These are phyloP conservation scores for Candida verbasci DNA, from an alignment of 805 yeast species.

Conservation along the genomic window DNA sequence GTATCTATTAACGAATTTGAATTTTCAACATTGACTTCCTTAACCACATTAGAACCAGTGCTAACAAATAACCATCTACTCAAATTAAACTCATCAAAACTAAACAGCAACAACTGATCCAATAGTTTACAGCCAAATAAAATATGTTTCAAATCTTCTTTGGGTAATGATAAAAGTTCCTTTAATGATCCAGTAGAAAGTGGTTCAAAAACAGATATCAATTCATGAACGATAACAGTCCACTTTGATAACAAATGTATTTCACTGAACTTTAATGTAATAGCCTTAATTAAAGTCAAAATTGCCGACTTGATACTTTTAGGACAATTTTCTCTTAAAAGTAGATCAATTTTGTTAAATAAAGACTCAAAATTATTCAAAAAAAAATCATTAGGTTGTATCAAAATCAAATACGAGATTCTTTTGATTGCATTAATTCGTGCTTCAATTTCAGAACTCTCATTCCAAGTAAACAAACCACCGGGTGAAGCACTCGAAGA, in stretches of 20 bases:
- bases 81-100: conserved; percentile 71
- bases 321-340: conserved; percentile 29
- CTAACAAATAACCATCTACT: conserved; percentile 83
- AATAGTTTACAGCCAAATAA: conserved; percentile 71
- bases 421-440: conserved; percentile 55
- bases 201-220: conserved; percentile 48
- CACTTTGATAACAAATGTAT: conserved; percentile 65
- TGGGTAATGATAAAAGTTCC: conserved; percentile 23
- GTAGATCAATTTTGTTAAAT: conserved; percentile 31
- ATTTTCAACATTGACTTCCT: conserved; percentile 18
- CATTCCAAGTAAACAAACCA: conserved; percentile 70
- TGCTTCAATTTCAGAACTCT: conserved; percentile 52
- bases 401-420: conserved; percentile 57
- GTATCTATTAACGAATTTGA: conserved; percentile 41
- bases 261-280: conserved; percentile 58
- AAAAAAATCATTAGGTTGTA: conserved; percentile 57
- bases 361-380: conserved; percentile 48
- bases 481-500: conserved; percentile 47
- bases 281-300: conserved; percentile 57
- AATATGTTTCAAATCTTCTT: conserved; percentile 37
- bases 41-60: conserved; percentile 58
- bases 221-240: conserved; percentile 59
- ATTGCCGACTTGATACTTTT: conserved; percentile 38
- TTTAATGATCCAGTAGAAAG: conserved; percentile 22
- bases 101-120: conserved; percentile 65